Conservation (phyloP, 352 stramenopile species). For the Pythium rishiriense region DNA sequence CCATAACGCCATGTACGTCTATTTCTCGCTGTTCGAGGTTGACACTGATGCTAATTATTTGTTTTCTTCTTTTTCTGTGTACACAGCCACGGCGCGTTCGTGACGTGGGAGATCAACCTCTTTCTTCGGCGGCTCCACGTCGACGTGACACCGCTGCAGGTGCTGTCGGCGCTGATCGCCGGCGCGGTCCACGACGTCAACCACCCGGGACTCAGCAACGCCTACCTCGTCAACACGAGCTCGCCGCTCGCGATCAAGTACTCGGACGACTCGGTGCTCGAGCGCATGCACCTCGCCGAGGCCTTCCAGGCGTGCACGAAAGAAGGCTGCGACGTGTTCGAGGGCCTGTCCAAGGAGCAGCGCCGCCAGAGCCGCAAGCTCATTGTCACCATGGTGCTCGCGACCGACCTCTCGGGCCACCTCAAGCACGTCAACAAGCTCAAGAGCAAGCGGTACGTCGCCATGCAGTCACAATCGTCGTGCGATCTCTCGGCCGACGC, state of each 20-base stretch:
- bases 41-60: not conserved
- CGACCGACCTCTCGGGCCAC: slow-evolving; percentile 77
- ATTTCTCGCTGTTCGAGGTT: slow-evolving; percentile 1
- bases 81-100: slow-evolving; percentile 61
- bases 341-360: slow-evolving; percentile 52
- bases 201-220: slow-evolving; percentile 92
- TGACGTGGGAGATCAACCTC: slow-evolving; percentile 75
- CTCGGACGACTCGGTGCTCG: slow-evolving; percentile 92
- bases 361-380: slow-evolving; percentile 55
- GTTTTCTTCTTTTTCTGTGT: not conserved
- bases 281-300: slow-evolving; percentile 76
- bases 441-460: slow-evolving; percentile 68
- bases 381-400: slow-evolving; percentile 85
- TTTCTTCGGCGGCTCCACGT: slow-evolving; percentile 54
- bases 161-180: slow-evolving; percentile 87
- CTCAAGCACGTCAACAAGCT: slow-evolving; percentile 75
- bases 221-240: slow-evolving; percentile 84
- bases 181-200: slow-evolving; percentile 92
- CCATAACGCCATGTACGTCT: slow-evolving; percentile 71
- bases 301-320: slow-evolving; percentile 68
- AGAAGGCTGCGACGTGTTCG: slow-evolving; percentile 70
- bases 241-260: slow-evolving; percentile 91
- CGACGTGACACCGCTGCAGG: slow-evolving; percentile 40
- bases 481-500: slow-evolving; percentile 23
- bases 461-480: slow-evolving; percentile 37